Evolutionary conservation across 139 green algal genomes (phyloP), one percentile per base, ranked within the genome.

Genomic region (Haematococcus lacustris): DNA sequence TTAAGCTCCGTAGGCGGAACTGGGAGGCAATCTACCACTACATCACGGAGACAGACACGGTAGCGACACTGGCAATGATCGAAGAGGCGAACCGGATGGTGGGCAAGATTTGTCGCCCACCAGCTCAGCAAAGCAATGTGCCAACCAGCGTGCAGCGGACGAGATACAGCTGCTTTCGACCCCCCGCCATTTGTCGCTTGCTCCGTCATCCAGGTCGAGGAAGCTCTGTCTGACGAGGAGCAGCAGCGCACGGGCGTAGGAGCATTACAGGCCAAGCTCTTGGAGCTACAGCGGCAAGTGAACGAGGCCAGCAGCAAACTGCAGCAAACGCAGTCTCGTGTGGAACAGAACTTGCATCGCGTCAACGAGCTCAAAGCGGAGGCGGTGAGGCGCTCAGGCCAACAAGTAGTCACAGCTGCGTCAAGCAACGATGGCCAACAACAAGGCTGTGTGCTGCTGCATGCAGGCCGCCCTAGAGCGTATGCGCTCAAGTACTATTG

Each of bases 11-110:
- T 7, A 70, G 87, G 32, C 73, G 77, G 35, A 90, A 87, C 74
- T 96, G 91, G 91, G 86, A 93, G 75, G 68, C 80, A 59, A 86
- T 96, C 2, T 94, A 91, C 70, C 71, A 95, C 47, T 83, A 88
- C 32, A 80, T 96, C 6, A 88, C 80, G 2, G 84, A 85, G 68
- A 51, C 78, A 7, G 91, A 96, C 28, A 84, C 81, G 3, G 80
- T 79, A 38, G 87, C 87, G 41, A 95, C 91, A 1, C 75, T 96
- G 39, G 80, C 70, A 4, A 34, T 83, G 33, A 92, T 96, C 23
- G 91, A 96, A 77, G 87, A 92, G 66, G 91, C 91, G 35, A 89
- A 86, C 68, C 37, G 68, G 1, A 86, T 91, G 76, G 90, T 92
- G 57, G 2, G 76, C 26, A 34, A 67, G 60, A 67, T 65, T 43